Percentiles rank a stretch among this genome's conserved stretches.
Evolutionary conservation across 2,329 filamentous ascomycete genomes (phyloP).

Genomic region (Epichloe brachyelytri): DNA sequence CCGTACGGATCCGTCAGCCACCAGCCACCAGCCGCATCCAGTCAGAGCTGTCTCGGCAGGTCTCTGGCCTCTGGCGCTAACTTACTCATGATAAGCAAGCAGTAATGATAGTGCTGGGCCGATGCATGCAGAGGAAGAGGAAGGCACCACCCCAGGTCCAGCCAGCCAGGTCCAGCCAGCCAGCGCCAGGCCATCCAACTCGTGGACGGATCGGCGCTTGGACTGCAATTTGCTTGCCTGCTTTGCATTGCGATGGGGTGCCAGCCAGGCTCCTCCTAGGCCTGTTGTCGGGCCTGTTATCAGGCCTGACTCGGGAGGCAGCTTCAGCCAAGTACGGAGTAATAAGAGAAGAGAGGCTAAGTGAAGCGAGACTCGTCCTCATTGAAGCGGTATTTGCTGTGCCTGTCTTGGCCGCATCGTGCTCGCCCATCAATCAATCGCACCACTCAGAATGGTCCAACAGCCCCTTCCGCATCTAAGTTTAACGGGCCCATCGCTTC

Average conservation of each 20-base stretch:
- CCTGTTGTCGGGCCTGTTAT: too few species aligned
- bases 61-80: neutral
- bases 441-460: neutral
- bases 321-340: too few species aligned
- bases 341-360: neutral
- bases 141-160: neutral
- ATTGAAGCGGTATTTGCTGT: neutral
- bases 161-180: too few species aligned
- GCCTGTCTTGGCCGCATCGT: neutral
- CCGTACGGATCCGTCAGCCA: neutral
- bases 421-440: neutral
- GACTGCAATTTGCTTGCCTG: neutral
- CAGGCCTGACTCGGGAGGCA: too few species aligned
- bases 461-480: neutral
- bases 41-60: neutral
- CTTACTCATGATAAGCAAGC: neutral
- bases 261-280: too few species aligned
- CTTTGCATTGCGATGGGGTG: too few species aligned
- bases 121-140: slow-evolving; percentile 1
- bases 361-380: too few species aligned
- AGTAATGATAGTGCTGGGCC: neutral
- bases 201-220: neutral
- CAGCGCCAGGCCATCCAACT: neutral
- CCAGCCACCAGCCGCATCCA: neutral
- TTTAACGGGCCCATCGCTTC: neutral